These are phyloP conservation scores for Pichia cephalocereana DNA, from an alignment of 805 yeast genomes.

Conservation along the genomic window DNA sequence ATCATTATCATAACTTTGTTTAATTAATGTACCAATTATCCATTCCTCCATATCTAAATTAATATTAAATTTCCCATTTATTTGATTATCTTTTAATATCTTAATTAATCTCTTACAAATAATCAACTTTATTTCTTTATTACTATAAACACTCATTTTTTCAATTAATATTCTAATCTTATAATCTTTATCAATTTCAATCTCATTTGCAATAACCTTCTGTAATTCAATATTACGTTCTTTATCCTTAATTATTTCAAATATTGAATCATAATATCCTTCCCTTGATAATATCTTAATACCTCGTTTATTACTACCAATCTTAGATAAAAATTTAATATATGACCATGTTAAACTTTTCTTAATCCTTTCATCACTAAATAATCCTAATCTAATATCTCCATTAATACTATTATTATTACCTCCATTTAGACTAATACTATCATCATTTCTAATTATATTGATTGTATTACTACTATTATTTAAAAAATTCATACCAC, in stretches of 20 bases:
- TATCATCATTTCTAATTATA: not conserved
- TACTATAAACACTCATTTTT: conserved; percentile 1
- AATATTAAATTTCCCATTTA: not conserved
- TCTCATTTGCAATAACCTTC: conserved; percentile 45
- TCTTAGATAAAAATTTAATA: conserved; percentile 65
- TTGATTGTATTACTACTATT: not conserved
- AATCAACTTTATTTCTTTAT: not conserved
- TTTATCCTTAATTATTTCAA: conserved; percentile 46
- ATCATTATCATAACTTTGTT: conserved; percentile 1
- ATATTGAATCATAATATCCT: conserved; percentile 76
- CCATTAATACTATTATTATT: not conserved
- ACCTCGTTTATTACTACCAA: conserved; percentile 56
- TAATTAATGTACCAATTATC: conserved; percentile 3
- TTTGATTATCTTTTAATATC: not conserved
- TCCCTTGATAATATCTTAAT: conserved; percentile 63
- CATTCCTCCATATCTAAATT: conserved; percentile 2
- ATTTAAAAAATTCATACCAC: not conserved
- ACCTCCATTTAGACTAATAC: not conserved
- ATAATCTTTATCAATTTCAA: conserved; percentile 46
- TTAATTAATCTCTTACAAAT: conserved; percentile 1
- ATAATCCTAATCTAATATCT: conserved; percentile 2
- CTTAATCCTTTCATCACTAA: not conserved
- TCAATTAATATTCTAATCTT: conserved; percentile 58
- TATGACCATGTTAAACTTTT: conserved; percentile 2
- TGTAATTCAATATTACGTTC: conserved; percentile 33